Base-by-base conservation (phyloP, 2,329 filamentous ascomycete species). In the Piedraia hortae region DNA sequence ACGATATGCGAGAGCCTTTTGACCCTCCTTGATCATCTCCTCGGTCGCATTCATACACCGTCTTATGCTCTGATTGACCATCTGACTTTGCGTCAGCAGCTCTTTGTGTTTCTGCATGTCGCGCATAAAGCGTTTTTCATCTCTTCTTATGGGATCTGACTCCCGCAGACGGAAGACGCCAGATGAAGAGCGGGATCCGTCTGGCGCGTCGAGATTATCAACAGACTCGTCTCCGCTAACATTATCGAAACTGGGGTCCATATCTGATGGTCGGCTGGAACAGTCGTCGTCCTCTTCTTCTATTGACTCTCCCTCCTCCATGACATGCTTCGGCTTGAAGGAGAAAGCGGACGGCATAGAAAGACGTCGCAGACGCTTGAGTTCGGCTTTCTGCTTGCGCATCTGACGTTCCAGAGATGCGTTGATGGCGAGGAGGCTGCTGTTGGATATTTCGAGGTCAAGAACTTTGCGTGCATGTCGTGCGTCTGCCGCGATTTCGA, bases 401-500 rank as follows among this genome's bases (percentile, higher is more conserved):
- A 97, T 58, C 41, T 93, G 77, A 12, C 77, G 63, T 47, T 97
- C 85, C 0, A 97, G 51, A 0, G 78, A 85, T 23, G 80, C 61
- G 41, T 97, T 97, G 47, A 97, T 93, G 18, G 85, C 85, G 25
- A 90, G 62, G 3, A 97, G 57, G 1, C 80, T 91, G 1, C 77
- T 85, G 38, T 97, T 97, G 24, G 73, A 90, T 31, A 97, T 97
- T 42, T 97, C 77, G 4, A 97, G 53, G 42, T 97, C 85, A 33
- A 93, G 62, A 1, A 97, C 80, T 49, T 93, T 97, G 28, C 85
- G 64, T 45, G 93, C 85, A 16, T 77, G 62, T 14, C 85, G 63
- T 8, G 85, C 85, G 40, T 77, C 85, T n/a, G 71, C 62, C 6
- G 85, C 77, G 4, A 77, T 54, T 28, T 88, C 78, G 29, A 63